Conservation (phyloP, 805 yeast genomes). For the Metschnikowia colocasiae region DNA sequence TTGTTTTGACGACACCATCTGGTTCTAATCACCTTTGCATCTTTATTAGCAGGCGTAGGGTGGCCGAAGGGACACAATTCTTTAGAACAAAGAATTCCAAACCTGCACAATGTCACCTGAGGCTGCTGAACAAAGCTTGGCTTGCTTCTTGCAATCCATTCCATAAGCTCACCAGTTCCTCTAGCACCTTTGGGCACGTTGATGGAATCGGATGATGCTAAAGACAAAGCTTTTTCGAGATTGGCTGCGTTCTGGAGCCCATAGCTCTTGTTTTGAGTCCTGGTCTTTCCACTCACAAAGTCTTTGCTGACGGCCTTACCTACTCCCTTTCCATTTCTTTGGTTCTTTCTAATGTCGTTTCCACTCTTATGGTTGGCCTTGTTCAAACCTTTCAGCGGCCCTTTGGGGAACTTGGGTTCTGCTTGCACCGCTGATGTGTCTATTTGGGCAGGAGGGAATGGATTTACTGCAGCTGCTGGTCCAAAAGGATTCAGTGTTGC, state of each 20-base stretch:
- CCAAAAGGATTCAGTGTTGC: constrained; percentile 11
- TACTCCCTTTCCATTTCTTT: constrained; percentile 8
- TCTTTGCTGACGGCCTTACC: constrained; percentile 21
- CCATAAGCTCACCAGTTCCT: constrained; percentile 61
- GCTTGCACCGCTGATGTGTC: background rate
- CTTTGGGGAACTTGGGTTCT: constrained; percentile 8
- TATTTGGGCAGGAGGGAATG: constrained; percentile 9
- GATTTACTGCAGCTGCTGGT: constrained; percentile 6
- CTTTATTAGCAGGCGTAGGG: constrained; percentile 81
- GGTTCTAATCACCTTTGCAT: constrained; percentile 60
- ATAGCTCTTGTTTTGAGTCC: constrained; percentile 22
- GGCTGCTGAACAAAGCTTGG: constrained; percentile 19
- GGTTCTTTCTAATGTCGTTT: constrained; percentile 3
- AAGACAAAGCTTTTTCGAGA: constrained; percentile 39
- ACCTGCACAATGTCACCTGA: constrained; percentile 60
- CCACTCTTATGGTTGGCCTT: constrained; percentile 12
- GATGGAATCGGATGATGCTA: constrained; percentile 25
- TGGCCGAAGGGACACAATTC: constrained; percentile 85
- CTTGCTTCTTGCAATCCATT: constrained; percentile 40
- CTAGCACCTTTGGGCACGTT: constrained; percentile 38
- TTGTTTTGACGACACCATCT: constrained; percentile 79
- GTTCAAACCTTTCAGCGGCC: constrained; percentile 7
- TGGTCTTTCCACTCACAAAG: constrained; percentile 12
- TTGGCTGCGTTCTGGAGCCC: constrained; percentile 40
- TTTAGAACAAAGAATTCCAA: constrained; percentile 70